Evolutionary conservation across 2,329 filamentous ascomycete species (phyloP).

Genomic region (Aspergillus calidoustus): DNA sequence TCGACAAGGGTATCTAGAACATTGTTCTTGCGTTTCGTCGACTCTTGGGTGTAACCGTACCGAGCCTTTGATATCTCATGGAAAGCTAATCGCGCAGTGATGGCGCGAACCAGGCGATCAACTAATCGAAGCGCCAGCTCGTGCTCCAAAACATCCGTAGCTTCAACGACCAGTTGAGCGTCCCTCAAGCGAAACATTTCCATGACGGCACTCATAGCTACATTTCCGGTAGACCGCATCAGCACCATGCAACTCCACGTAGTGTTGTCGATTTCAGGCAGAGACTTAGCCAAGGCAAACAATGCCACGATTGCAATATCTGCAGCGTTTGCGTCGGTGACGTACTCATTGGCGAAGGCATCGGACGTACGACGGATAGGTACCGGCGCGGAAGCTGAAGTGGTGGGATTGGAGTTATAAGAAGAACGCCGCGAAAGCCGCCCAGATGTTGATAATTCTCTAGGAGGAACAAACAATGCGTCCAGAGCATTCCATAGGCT

Average conservation of each 20-base stretch:
- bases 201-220: constrained; percentile 45
- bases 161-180: constrained; percentile 38
- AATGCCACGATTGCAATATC: constrained; percentile 44
- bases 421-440: constrained; percentile 38
- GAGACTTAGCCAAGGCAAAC: constrained; percentile 43
- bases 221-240: constrained; percentile 46
- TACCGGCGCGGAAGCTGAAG: constrained; percentile 27
- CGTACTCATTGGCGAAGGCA: constrained; percentile 34
- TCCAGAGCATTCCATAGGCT: constrained; percentile 48
- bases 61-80: constrained; percentile 52
- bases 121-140: constrained; percentile 56
- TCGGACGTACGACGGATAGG: constrained; percentile 34
- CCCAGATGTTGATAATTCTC: constrained; percentile 37
- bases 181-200: constrained; percentile 35
- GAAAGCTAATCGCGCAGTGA: constrained; percentile 55
- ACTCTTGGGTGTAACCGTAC: constrained; percentile 33
- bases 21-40: constrained; percentile 33
- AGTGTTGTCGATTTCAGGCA: constrained; percentile 40
- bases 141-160: constrained; percentile 54
- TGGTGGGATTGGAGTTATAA: constrained; percentile 32
- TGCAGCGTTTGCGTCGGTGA: constrained; percentile 46
- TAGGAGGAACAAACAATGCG: constrained; percentile 45
- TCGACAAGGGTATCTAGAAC: constrained; percentile 44
- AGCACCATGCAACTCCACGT: constrained; percentile 49
- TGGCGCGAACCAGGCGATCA: constrained; percentile 53